Conservation (phyloP, 2,329 filamentous ascomycete genomes). For the Ophiostoma perfectum region DNA sequence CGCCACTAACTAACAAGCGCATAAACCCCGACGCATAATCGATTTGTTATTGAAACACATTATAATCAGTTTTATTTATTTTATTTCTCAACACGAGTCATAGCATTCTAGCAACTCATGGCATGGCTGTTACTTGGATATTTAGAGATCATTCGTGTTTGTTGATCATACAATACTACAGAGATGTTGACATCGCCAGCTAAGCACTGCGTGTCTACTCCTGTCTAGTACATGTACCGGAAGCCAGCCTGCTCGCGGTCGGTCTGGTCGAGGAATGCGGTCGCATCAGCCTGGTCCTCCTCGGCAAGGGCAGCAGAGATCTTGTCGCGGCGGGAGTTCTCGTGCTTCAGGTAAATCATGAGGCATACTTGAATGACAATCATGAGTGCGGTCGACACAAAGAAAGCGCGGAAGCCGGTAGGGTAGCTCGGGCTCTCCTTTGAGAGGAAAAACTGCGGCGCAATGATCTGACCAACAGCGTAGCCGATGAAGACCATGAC, state of each 20-base stretch:
- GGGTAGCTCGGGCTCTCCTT: slow-evolving; percentile 55
- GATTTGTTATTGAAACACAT: no score
- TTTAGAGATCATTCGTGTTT: no score
- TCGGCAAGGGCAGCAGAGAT: slow-evolving; percentile 15
- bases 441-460: slow-evolving; percentile 49
- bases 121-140: no score
- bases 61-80: no score
- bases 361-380: slow-evolving; percentile 45
- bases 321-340: slow-evolving; percentile 19
- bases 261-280: slow-evolving; percentile 19
- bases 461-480: slow-evolving; percentile 48
- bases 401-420: slow-evolving; percentile 60
- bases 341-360: slow-evolving; percentile 38
- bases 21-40: no score
- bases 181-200: not conserved
- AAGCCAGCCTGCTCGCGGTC: slow-evolving; percentile 23
- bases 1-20: no score
- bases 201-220: not conserved
- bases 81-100: no score
- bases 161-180: no score
- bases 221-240: slow-evolving; percentile 21
- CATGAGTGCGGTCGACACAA: slow-evolving; percentile 54
- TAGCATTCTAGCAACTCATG: no score
- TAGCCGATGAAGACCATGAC: slow-evolving; percentile 60
- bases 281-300: slow-evolving; percentile 18